Evolutionary conservation across 2,329 filamentous ascomycete genomes (phyloP), one percentile per base, ranked within the genome.

Genomic region (Exophiala lecanii-corni): DNA sequence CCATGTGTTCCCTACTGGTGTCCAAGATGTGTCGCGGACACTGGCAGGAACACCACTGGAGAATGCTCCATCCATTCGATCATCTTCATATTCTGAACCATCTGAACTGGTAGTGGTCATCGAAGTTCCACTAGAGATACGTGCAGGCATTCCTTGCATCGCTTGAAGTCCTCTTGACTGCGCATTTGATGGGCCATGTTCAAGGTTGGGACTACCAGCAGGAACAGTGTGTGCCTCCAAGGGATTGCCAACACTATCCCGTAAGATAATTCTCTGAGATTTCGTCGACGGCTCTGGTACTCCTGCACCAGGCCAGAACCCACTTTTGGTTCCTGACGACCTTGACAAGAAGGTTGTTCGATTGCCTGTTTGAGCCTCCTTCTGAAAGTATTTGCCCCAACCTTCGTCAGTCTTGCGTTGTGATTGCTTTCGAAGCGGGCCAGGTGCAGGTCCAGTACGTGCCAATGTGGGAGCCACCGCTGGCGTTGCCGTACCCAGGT

Each of bases 351-450:
- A 46, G 9, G 42, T 40, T n/a, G 49, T 41, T 34, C 41, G 36
- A n/a, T 55, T 49, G 12, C 41, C 45, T 18, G 49, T 58, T 9
- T 28, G 31, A 4, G 39, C 20, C 23, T 65, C 62, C 35, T 65
- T 59, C 37, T 68, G 59, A 55, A 72, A 73, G 55, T 73, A 73
- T 40, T 66, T 68, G 47, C 65, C 62, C 70, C 70, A 73, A 32
- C 69, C 69, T 52, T 70, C 69, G 35, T 72, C 64, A 1, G 69
- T 70, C 23, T 59, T 62, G 28, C 68, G 62, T 43, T 71, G 54
- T n/a, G 53, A 55, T 9, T 41, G 36, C 18, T 52, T 54, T 39
- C 45, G 45, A 9, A 41, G 31, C 12, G 43, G 37, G 3, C 19
- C 39, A n/a, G 45, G 23, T 19, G 30, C 34, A 12, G 40, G 23